Percentiles rank a stretch among this genome's conserved stretches.
Evolutionary conservation across 2,329 filamentous ascomycete species (phyloP).

Genomic region (Fusarium concolor): DNA sequence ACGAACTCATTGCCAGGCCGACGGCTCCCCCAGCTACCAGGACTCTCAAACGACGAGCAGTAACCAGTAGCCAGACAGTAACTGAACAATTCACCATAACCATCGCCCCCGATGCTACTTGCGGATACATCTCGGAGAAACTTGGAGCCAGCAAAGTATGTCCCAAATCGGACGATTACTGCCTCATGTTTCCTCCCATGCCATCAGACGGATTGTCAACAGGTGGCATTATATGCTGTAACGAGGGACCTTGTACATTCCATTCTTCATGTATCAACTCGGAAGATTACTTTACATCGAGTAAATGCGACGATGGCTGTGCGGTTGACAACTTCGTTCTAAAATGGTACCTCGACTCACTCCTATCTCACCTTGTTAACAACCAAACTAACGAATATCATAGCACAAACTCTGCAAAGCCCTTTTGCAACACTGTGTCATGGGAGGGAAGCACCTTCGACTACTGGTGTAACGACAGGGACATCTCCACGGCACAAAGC

Average conservation of each 20-base stretch:
- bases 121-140: conserved; percentile 24
- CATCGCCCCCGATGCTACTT: conserved; percentile 12
- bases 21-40: conserved; percentile 14
- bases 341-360: conserved; percentile 11
- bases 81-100: neutral
- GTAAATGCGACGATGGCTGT: conserved; percentile 21
- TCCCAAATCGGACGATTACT: neutral
- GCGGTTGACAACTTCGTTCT: conserved; percentile 25
- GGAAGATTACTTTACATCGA: conserved; percentile 20
- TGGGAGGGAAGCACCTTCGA: conserved; percentile 14
- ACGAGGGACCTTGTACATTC: conserved; percentile 1
- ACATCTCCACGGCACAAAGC: conserved; percentile 21
- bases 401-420: conserved; percentile 5
- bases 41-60: conserved; percentile 8
- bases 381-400: neutral
- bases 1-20: conserved; percentile 1
- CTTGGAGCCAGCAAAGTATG: conserved; percentile 16
- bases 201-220: neutral
- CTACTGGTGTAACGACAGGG: conserved; percentile 27
- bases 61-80: neutral
- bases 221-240: conserved; percentile 19
- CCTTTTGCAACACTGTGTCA: conserved; percentile 23
- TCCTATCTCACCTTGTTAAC: neutral
- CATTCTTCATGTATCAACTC: conserved; percentile 22
- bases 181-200: conserved; percentile 9